Evolutionary conservation across 1,284 basidiomycete genomes (phyloP).

Genomic region (Ceratobasidium sp.): DNA sequence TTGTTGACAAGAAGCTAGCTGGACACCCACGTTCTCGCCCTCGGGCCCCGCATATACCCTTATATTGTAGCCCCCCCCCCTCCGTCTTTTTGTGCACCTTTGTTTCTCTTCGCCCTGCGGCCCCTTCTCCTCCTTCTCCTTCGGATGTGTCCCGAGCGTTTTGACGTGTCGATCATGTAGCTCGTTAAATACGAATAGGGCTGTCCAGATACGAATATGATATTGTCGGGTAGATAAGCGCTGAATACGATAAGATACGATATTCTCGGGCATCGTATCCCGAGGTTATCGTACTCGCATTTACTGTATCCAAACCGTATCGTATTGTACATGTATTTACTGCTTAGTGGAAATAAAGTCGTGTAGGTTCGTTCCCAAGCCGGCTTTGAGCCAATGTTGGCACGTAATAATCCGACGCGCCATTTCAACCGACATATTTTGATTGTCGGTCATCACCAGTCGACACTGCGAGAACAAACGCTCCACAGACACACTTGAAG

Average conservation of each 20-base stretch:
- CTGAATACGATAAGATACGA: background rate
- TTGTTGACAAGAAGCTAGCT: too few species aligned
- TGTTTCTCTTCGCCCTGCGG: too few species aligned
- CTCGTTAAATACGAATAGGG: too few species aligned
- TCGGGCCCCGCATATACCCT: too few species aligned
- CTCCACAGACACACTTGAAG: conserved; percentile 36
- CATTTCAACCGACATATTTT: conserved; percentile 26
- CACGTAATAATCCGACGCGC: conserved; percentile 11
- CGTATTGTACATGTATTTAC: background rate
- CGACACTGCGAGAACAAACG: conserved; percentile 37
- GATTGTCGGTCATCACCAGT: conserved; percentile 20
- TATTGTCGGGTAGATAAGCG: background rate
- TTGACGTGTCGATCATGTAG: too few species aligned
- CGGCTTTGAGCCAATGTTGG: conserved; percentile 36
- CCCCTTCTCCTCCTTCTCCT: too few species aligned
- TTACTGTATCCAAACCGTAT: background rate
- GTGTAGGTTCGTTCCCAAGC: background rate
- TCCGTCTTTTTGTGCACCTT: too few species aligned
- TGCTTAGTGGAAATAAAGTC: background rate
- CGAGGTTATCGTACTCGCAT: background rate
- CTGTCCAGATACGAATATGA: background rate
- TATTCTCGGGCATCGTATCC: background rate
- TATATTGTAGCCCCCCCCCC: too few species aligned
- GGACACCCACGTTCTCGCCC: too few species aligned
- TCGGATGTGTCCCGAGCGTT: too few species aligned